Evolutionary conservation across 805 yeast species (phyloP).

Genomic region (Blastobotrys chiropterorum): DNA sequence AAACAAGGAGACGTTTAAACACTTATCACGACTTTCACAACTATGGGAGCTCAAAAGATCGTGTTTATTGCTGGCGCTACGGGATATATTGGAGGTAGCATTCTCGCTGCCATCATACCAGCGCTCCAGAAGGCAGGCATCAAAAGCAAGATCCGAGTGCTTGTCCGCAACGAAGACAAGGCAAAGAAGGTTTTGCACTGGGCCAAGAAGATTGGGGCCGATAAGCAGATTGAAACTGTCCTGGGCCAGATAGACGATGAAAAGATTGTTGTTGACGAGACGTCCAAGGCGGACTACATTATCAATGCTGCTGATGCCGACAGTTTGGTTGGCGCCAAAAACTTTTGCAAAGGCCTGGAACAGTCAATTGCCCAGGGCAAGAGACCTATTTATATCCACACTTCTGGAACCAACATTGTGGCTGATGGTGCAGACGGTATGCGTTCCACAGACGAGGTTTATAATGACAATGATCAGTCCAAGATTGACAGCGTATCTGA

Average conservation of each 20-base stretch:
- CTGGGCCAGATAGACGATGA: constrained; percentile 4
- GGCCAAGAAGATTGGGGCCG: constrained; percentile 12
- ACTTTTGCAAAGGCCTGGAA: constrained; percentile 9
- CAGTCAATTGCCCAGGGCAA: constrained; percentile 8
- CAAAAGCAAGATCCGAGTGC: constrained; percentile 6
- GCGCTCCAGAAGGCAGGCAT: neutral
- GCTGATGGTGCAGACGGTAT: constrained; percentile 12
- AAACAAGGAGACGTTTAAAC: neutral
- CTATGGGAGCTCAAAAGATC: neutral
- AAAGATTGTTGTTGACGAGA: constrained; percentile 8
- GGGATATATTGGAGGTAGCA: constrained; percentile 18
- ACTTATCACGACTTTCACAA: neutral
- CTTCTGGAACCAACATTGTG: constrained; percentile 16
- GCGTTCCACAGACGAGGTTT: constrained; percentile 3
- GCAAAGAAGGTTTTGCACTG: constrained; percentile 10
- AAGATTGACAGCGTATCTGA: constrained; percentile 14
- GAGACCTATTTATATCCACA: constrained; percentile 14
- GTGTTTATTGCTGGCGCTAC: constrained; percentile 16
- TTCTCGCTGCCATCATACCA: constrained; percentile 9
- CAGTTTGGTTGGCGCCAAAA: constrained; percentile 8
- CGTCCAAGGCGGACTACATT: constrained; percentile 9
- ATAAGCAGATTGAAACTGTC: constrained; percentile 5
- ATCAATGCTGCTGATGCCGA: constrained; percentile 16
- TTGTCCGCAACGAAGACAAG: constrained; percentile 13
- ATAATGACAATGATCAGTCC: constrained; percentile 12